Percentiles rank a stretch among this genome's conserved stretches.
Evolutionary conservation across 2,329 filamentous ascomycete species (phyloP).

Genomic region (Colletotrichum falcatum): DNA sequence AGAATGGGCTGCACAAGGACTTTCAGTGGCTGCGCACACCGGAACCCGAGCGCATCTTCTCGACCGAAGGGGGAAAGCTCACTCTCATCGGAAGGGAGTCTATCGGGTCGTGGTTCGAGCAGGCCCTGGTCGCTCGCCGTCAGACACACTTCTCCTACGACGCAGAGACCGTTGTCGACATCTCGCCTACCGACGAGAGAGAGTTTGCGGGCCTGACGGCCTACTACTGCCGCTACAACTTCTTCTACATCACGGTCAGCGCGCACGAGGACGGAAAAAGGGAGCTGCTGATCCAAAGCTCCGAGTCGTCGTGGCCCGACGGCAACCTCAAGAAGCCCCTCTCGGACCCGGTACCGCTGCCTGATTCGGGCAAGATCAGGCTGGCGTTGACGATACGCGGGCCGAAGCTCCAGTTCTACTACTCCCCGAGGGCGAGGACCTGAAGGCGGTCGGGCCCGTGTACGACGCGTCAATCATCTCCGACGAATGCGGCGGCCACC

Average conservation of each 20-base stretch:
- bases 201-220: conserved; percentile 71
- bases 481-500: conserved; percentile 73
- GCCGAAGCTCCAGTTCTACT: conserved; percentile 66
- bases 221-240: conserved; percentile 74
- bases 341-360: conserved; percentile 59
- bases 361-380: conserved; percentile 65
- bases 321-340: conserved; percentile 60
- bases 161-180: conserved; percentile 67
- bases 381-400: conserved; percentile 66
- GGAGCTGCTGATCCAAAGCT: conserved; percentile 68
- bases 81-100: conserved; percentile 63
- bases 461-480: conserved; percentile 70
- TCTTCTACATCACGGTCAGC: conserved; percentile 72
- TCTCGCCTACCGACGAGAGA: conserved; percentile 67
- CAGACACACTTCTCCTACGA: conserved; percentile 72
- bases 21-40: conserved; percentile 71
- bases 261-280: conserved; percentile 66
- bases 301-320: conserved; percentile 67
- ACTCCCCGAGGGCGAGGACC: conserved; percentile 57
- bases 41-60: conserved; percentile 65
- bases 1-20: conserved; percentile 59
- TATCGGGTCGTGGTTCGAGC: conserved; percentile 70
- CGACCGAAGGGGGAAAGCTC: conserved; percentile 53
- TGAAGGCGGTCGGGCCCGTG: conserved; percentile 65
- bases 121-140: conserved; percentile 65